phyloP scores from a whole-genome alignment of 2,329 filamentous ascomycete species.

The Aspergillus luchuensis region DNA sequence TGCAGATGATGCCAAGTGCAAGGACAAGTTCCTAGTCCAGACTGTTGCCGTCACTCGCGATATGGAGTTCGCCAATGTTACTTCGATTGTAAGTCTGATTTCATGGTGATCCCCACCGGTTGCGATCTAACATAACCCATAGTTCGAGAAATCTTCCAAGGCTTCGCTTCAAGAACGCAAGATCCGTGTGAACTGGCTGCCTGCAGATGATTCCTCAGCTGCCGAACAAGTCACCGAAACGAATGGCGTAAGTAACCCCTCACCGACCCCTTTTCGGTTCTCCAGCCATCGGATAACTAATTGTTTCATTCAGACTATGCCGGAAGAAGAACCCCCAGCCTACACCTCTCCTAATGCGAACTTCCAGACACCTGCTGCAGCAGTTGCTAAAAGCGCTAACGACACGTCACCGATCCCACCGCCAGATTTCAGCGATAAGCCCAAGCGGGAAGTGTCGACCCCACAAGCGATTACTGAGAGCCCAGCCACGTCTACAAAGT shows the following conservation, averaged over 20 bases:
- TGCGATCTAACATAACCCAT: slow-evolving; percentile 16
- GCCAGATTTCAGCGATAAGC: slow-evolving; percentile 39
- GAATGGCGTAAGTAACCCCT: slow-evolving; percentile 40
- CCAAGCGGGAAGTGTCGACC: slow-evolving; percentile 43
- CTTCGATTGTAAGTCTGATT: slow-evolving; percentile 68
- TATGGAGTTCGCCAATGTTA: slow-evolving; percentile 79
- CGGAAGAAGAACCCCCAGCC: slow-evolving; percentile 53
- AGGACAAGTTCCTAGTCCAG: slow-evolving; percentile 97
- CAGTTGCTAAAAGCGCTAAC: slow-evolving; percentile 43
- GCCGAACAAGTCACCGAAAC: slow-evolving; percentile 27
- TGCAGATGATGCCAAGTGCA: slow-evolving; percentile 80
- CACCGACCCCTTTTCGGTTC: background rate
- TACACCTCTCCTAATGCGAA: slow-evolving; percentile 59
- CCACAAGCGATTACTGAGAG: slow-evolving; percentile 36
- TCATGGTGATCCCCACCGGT: slow-evolving; percentile 20
- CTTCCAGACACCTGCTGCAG: slow-evolving; percentile 49
- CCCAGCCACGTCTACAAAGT: slow-evolving; percentile 44
- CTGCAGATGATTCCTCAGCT: slow-evolving; percentile 55
- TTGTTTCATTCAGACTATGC: slow-evolving; percentile 26
- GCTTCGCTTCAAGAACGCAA: slow-evolving; percentile 84
- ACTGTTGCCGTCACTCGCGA: slow-evolving; percentile 81
- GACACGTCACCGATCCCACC: slow-evolving; percentile 37
- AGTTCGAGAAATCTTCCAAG: slow-evolving; percentile 80
- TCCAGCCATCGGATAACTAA: background rate
- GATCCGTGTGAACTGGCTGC: slow-evolving; percentile 86